Evolutionary conservation across 129 eudicot species (phyloP), one percentile per base, ranked within the genome.

Genomic region (Apium graveolens): DNA sequence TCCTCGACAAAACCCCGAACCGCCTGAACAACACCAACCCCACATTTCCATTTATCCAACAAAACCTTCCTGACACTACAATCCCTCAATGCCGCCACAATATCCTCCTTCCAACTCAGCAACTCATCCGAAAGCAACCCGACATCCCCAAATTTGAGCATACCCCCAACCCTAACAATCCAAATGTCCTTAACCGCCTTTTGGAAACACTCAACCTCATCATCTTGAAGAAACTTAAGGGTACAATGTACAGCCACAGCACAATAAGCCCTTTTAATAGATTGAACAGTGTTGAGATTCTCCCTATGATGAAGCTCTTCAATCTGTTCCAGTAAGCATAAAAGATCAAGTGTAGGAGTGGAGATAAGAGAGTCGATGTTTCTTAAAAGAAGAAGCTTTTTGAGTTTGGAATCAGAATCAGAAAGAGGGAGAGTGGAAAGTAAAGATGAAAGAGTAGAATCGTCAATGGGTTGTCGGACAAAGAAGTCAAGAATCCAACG

Each of bases 401-500:
- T 78, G 6, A 93, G 73, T 17, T 75, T 80, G 5, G 77, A 73
- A 41, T 86, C 79, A 80, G 73, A 44, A 73, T 85, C 41, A 0
- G 92, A 76, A 70, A 89, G 74, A 8, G 93, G 98, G 31, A 91
- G 86, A 46, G 77, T 71, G 39, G 74, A 74, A 26, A 88, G 60
- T 0, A 91, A 83, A 20, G 83, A 31, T 76, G 46, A 70, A 44
- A 91, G 24, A 5, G 79, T 69, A 5, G 80, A 31, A 76, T 86
- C 87, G 43, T 83, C 84, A 16, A 90, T 66, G 14, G 79, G 85
- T 77, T 86, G 90, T 2, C 90, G 83, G 78, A 89, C 84, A 5
- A 93, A 84, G 69, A 81, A 91, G 70, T 93, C 98, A 3, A 89
- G 81, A 29, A 93, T 74, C 98, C 98, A 93, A 34, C 83, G 82